Base-by-base conservation (phyloP, 148 eudicot species). In the Euryodendron excelsum region DNA sequence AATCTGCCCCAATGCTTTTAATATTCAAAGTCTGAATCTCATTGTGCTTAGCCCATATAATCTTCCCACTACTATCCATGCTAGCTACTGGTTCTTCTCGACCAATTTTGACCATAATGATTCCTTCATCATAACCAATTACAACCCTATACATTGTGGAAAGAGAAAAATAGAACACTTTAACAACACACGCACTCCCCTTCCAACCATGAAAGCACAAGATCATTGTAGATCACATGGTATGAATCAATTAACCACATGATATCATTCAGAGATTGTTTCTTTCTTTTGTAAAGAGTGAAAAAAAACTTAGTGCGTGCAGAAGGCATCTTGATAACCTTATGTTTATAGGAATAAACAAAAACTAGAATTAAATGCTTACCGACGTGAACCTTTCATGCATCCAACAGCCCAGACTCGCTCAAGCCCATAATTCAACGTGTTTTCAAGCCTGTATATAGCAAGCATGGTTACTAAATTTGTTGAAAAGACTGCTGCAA, bases 31-130 rank as follows among this genome's bases (percentile, higher is more conserved):
- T 94, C 81, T 92, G 97, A 74, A 94, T 87, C 78, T 94, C 97
- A 80, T 94, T 92, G 85, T 94, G 98, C 87, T 91, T 92, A 5
- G 98, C 93, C 94, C 94, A 92, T 79, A 94, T 92, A 39, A 94
- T 91, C 85, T 94, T 92, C 20, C 98, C 98, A 75, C 95, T 86
- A 47, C 83, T 94, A 75, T 94, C 97, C 98, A 94, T 94, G 80
- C 98, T 92, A 77, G 97, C 93, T 77, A 94, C 89, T 53, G 98
- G 98, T 75, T 86, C 91, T 80, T 94, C 98, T 45, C 95, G 89
- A 36, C 98, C 98, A 77, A 93, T 79, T 88, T 93, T 93, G 64
- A 93, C 92, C 98, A 93, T 90, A 34, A 93, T 91, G 67, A 88
- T 81, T 50, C 98, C 96, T 85, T 91, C 98, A 86, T 91, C 94